These are phyloP conservation scores for Microcos paniculata DNA, from an alignment of 345 rosid species.

Conservation along the genomic window DNA sequence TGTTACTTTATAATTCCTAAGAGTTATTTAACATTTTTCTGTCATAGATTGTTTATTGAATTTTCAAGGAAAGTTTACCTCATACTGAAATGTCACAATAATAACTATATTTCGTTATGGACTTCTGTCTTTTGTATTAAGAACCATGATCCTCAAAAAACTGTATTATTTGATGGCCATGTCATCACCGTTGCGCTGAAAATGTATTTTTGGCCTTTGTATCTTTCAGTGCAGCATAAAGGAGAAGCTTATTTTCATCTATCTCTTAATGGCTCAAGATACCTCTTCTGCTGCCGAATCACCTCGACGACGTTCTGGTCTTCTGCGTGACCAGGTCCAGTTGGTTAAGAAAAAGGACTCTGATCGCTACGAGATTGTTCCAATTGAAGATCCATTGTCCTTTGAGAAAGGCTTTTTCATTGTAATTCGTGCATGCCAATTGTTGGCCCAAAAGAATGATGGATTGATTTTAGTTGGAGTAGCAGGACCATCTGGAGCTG, in stretches of 20 bases:
- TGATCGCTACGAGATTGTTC: conserved; percentile 78
- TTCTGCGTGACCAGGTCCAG: conserved; percentile 86
- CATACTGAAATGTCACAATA: not conserved
- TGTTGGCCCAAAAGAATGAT: conserved; percentile 85
- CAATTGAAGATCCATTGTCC: conserved; percentile 71
- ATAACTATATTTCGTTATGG: not conserved
- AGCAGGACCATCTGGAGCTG: conserved; percentile 99
- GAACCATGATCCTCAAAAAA: not conserved
- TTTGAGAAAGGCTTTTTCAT: conserved; percentile 92
- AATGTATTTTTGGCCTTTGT: not conserved
- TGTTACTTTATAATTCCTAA: not conserved
- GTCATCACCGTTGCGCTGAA: not conserved
- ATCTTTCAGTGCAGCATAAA: conserved; percentile 7
- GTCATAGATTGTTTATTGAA: not conserved
- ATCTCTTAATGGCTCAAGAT: conserved; percentile 57
- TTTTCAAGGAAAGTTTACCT: not conserved
- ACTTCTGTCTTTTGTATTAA: not conserved
- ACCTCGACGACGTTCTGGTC: conserved; percentile 80
- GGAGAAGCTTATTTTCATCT: not conserved
- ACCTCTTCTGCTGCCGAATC: conserved; percentile 52
- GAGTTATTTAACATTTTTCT: not conserved
- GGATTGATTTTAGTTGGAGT: conserved; percentile 89
- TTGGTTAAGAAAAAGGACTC: conserved; percentile 68
- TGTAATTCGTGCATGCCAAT: conserved; percentile 90
- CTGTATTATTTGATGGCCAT: not conserved